A percentile compares a stretch with the other conserved stretches of the same genome.
Evolutionary conservation across 371 early-diverging fungal genomes (phyloP).

Genomic region (Rhizomucor miehei): DNA sequence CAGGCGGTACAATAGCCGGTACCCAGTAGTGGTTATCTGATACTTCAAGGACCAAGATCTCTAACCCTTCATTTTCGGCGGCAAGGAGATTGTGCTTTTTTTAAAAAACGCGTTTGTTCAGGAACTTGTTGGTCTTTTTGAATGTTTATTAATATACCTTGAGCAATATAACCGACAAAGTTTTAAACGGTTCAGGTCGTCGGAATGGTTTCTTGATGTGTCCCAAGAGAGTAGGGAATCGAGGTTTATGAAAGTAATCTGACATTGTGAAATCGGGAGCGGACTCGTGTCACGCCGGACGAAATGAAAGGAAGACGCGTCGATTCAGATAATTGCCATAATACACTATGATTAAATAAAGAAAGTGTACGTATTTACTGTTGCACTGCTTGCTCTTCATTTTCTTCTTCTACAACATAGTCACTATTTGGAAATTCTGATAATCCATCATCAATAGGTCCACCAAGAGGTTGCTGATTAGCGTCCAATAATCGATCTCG

Average conservation of each 20-base stretch:
- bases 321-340: too few species aligned
- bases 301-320: too few species aligned
- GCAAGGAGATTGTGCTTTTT: background rate
- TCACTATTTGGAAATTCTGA: background rate
- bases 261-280: too few species aligned
- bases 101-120: too few species aligned
- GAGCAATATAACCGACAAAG: too few species aligned
- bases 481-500: constrained; percentile 10
- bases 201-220: too few species aligned
- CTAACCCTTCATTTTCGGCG: background rate
- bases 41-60: background rate
- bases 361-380: too few species aligned
- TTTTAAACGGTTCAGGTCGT: too few species aligned
- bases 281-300: too few species aligned
- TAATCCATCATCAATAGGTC: background rate
- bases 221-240: background rate
- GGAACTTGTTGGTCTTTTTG: too few species aligned
- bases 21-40: background rate
- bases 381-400: background rate
- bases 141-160: too few species aligned
- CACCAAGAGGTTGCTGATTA: background rate
- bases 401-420: background rate
- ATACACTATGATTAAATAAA: too few species aligned
- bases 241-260: background rate
- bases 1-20: background rate